Conservation (phyloP, 2,329 filamentous ascomycete species). For the Ceratocystis cacaofunesta region DNA sequence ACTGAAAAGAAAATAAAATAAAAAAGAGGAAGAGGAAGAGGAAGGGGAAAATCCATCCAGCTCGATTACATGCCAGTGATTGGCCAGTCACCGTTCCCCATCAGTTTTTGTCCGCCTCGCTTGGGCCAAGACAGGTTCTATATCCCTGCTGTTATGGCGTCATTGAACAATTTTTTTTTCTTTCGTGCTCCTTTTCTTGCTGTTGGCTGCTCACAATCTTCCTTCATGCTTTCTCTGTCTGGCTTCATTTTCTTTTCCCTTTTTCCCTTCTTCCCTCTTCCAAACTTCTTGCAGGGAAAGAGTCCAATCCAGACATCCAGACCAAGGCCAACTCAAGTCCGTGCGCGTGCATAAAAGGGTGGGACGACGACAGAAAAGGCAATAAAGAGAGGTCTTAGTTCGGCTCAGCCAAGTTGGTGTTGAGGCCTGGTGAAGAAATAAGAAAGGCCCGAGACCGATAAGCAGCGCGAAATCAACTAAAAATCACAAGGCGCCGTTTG, state of each 20-base stretch:
- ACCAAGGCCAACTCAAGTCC: neutral
- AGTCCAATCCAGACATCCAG: neutral
- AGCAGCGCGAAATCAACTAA: neutral
- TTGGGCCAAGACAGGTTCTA: neutral
- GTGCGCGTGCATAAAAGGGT: neutral
- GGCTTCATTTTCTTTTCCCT: neutral
- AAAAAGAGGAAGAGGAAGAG: neutral
- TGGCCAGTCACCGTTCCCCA: neutral
- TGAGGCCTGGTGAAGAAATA: neutral
- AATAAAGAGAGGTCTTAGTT: neutral
- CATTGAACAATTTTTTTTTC: slow-evolving; percentile 6
- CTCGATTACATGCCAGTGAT: neutral
- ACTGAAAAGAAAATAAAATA: neutral
- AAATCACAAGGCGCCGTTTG: neutral
- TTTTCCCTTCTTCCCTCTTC: neutral
- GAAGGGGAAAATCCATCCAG: neutral
- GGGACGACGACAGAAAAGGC: neutral
- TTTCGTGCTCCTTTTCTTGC: neutral
- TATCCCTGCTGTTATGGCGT: slow-evolving; percentile 8
- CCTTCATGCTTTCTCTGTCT: neutral
- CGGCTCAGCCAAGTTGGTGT: neutral
- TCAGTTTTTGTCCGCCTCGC: neutral
- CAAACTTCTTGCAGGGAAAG: too few species aligned
- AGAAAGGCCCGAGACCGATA: neutral
- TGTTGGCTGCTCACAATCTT: neutral